phyloP scores from a whole-genome alignment of 345 rosid genomes.

The Camelina hispida region DNA sequence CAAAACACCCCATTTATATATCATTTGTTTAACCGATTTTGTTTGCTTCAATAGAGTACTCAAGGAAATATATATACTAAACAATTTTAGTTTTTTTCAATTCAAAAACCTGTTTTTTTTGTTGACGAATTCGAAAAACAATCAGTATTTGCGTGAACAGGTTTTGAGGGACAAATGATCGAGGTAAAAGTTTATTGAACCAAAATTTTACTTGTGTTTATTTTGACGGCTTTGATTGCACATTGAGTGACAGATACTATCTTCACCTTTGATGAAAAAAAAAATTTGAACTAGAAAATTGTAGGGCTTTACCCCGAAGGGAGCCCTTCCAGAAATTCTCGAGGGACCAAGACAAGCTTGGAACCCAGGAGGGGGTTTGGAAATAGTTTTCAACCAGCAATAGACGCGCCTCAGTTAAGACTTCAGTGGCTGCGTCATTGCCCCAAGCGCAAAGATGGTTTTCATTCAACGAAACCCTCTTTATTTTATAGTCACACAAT shows the following conservation, averaged over 20 bases:
- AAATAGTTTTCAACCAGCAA: constrained; percentile 30
- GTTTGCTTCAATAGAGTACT: background rate
- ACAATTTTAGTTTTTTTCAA: background rate
- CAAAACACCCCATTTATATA: background rate
- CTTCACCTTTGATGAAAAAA: too few species aligned
- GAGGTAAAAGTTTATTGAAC: too few species aligned
- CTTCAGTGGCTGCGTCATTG: constrained; percentile 21
- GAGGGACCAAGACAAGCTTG: constrained; percentile 1
- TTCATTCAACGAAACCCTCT: background rate
- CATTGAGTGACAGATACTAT: too few species aligned
- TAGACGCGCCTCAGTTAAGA: constrained; percentile 26
- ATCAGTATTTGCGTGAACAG: too few species aligned
- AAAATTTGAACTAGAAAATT: background rate
- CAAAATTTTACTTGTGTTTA: too few species aligned
- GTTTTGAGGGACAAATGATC: too few species aligned
- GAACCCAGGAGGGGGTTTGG: constrained; percentile 24
- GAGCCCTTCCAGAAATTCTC: constrained; percentile 27
- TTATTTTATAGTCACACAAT: background rate
- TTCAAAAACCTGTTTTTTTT: too few species aligned
- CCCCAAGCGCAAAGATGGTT: constrained; percentile 14
- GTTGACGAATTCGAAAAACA: too few species aligned
- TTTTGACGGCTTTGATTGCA: too few species aligned
- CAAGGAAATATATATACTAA: background rate
- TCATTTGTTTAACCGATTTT: background rate
- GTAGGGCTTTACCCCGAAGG: constrained; percentile 12